A percentile compares a stretch with the other conserved stretches of the same genome.
These are phyloP conservation scores for Rhinocladiella similis DNA, from an alignment of 2,329 filamentous ascomycete species.

Conservation along the genomic window DNA sequence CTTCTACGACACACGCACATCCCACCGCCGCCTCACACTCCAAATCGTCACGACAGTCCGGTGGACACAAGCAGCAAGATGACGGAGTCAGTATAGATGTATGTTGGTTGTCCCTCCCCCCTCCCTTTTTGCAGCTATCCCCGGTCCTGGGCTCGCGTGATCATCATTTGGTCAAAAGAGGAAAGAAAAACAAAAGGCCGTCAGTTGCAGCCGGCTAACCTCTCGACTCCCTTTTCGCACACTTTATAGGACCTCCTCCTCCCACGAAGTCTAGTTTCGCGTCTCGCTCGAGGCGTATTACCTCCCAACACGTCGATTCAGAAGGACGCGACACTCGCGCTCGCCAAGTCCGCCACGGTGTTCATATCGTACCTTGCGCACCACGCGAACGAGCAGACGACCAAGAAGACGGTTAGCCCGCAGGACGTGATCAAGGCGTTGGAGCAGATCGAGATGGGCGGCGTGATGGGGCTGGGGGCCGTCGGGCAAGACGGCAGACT, in stretches of 20 bases:
- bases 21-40: conserved; percentile 11
- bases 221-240: not conserved
- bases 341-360: conserved; percentile 66
- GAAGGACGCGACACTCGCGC: conserved; percentile 64
- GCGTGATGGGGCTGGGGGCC: conserved; percentile 23
- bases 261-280: conserved; percentile 61
- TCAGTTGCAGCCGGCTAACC: no score
- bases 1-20: conserved; percentile 7
- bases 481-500: conserved; percentile 44
- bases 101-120: conserved; percentile 3
- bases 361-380: conserved; percentile 59
- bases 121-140: no score
- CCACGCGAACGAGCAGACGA: conserved; percentile 62
- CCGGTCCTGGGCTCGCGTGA: no score
- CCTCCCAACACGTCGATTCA: conserved; percentile 66
- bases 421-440: conserved; percentile 62
- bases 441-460: conserved; percentile 58
- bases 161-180: no score
- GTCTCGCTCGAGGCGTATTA: conserved; percentile 63
- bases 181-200: no score
- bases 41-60: conserved; percentile 29
- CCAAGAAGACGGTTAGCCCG: conserved; percentile 63
- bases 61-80: conserved; percentile 15
- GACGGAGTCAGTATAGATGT: conserved; percentile 28
- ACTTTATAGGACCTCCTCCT: conserved; percentile 58